A percentile compares a stretch with the other conserved stretches of the same genome.
Conservation (phyloP, 306 rosid genomes). For the Gillenia trifoliata region DNA sequence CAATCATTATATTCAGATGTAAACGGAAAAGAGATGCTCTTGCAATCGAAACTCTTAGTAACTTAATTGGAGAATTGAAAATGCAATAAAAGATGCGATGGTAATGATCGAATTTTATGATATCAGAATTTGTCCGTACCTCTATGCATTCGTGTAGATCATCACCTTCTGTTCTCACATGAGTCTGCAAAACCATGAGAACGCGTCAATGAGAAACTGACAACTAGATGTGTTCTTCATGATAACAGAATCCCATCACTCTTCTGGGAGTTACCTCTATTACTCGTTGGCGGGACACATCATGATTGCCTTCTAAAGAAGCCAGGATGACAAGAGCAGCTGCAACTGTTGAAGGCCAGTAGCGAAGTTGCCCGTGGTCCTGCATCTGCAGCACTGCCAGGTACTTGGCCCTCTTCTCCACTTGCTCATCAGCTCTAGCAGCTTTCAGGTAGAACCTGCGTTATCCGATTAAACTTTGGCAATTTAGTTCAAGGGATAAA, state of each 20-base stretch:
- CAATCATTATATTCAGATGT: not conserved
- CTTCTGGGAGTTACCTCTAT: slow-evolving; percentile 43
- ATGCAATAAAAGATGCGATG: not conserved
- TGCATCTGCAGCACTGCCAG: slow-evolving; percentile 64
- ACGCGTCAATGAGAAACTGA: not conserved
- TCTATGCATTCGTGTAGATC: slow-evolving; percentile 72
- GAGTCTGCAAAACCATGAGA: slow-evolving; percentile 67
- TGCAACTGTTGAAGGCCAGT: slow-evolving; percentile 91
- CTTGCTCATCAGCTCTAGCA: slow-evolving; percentile 53
- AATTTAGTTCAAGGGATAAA: not conserved
- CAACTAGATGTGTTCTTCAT: not conserved
- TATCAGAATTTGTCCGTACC: slow-evolving; percentile 33
- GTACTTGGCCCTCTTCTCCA: slow-evolving; percentile 70
- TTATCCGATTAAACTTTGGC: not conserved
- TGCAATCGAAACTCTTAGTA: not conserved
- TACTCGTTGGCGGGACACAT: slow-evolving; percentile 47
- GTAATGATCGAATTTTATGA: not conserved
- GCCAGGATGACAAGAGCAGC: slow-evolving; percentile 87
- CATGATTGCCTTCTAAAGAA: slow-evolving; percentile 45
- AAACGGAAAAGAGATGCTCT: too few relatives aligned
- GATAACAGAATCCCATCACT: not conserved
- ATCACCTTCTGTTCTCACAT: slow-evolving; percentile 66
- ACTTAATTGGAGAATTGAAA: not conserved
- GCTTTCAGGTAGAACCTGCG: slow-evolving; percentile 83
- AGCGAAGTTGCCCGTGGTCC: slow-evolving; percentile 50